Percentiles rank a stretch among this genome's conserved stretches.
These are phyloP conservation scores for Citrullus colocynthis DNA, from an alignment of 306 rosid genomes.

Conservation along the genomic window DNA sequence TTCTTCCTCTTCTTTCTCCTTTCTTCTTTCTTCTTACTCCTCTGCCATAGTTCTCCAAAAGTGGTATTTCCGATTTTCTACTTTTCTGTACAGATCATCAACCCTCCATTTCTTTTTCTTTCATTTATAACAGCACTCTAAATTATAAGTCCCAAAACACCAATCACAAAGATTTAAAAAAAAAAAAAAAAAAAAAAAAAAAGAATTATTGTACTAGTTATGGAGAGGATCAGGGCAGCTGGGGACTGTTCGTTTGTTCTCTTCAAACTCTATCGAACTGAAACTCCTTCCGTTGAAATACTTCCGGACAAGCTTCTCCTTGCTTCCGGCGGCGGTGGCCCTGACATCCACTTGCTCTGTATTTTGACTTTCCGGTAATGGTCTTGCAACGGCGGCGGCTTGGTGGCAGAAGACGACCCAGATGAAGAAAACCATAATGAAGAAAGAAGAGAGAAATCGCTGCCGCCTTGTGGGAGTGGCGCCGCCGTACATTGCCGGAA, in stretches of 20 bases:
- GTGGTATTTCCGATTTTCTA: background rate
- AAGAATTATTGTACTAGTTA: conserved; percentile 29
- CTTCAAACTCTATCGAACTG: conserved; percentile 26
- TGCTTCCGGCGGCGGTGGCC: background rate
- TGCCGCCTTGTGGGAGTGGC: background rate
- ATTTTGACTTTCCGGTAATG: background rate
- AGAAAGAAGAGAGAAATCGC: background rate
- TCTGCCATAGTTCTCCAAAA: background rate
- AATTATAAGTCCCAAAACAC: conserved; percentile 43
- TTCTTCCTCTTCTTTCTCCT: background rate
- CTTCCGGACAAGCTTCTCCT: background rate
- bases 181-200: conserved; percentile 8
- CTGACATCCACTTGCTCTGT: background rate
- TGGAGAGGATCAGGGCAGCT: conserved; percentile 99
- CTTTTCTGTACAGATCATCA: background rate
- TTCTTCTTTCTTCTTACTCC: background rate
- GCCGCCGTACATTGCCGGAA: background rate
- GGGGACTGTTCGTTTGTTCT: conserved; percentile 70
- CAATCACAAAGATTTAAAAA: background rate
- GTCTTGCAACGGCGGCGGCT: background rate
- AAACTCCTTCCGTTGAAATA: background rate
- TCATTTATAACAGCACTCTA: background rate
- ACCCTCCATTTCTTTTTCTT: background rate
- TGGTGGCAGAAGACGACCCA: background rate
- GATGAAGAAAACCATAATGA: background rate